Evolutionary conservation across 2,329 filamentous ascomycete genomes (phyloP).

Genomic region (Fusarium compactum): DNA sequence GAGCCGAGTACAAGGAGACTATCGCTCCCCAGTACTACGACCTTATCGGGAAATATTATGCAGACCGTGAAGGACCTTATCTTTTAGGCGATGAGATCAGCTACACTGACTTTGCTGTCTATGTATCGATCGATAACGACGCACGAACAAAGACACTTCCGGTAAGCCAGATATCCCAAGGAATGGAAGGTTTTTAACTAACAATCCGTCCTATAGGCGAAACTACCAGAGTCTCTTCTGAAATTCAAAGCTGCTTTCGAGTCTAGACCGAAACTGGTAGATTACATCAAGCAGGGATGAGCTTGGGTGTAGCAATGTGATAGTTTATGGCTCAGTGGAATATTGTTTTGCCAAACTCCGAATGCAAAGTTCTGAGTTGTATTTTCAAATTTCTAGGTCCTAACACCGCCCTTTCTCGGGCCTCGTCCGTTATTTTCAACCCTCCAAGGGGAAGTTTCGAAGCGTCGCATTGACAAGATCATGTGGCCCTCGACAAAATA

Average conservation of each 20-base stretch:
- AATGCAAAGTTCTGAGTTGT: not conserved
- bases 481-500: conserved; percentile 14
- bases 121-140: conserved; percentile 56
- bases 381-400: not conserved
- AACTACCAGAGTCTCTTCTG: not conserved
- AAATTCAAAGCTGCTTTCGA: conserved; percentile 15
- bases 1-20: conserved; percentile 50
- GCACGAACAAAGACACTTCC: conserved; percentile 49
- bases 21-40: conserved; percentile 49
- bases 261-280: conserved; percentile 1
- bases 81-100: conserved; percentile 53
- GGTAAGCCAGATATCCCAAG: conserved; percentile 44
- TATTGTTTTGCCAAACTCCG: not conserved
- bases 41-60: conserved; percentile 49
- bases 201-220: not conserved
- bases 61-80: conserved; percentile 50
- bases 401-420: not conserved
- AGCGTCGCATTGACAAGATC: conserved; percentile 19
- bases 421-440: not conserved
- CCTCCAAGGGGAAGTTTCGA: not conserved
- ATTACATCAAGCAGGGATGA: conserved; percentile 6
- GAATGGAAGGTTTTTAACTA: fast-evolving
- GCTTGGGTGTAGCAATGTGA: not conserved
- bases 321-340: not conserved
- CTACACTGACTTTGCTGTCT: conserved; percentile 56